phyloP scores from a whole-genome alignment of 768 basidiomycete species.

The Suillus decipiens region DNA sequence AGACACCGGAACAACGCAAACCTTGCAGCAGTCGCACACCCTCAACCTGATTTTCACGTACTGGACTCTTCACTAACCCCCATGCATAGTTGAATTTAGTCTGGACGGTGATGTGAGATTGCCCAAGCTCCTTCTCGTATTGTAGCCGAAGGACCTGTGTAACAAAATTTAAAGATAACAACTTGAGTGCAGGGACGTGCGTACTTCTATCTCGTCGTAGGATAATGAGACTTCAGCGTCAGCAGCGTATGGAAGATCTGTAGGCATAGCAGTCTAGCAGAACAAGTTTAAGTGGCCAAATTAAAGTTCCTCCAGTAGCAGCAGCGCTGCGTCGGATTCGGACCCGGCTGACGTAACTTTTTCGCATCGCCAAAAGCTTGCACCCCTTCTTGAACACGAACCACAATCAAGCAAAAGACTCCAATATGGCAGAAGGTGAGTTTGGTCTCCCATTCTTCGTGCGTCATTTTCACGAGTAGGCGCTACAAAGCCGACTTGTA shows the following conservation, averaged over 20 bases:
- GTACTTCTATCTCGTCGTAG: conserved; percentile 88
- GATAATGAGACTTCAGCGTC: conserved; percentile 89
- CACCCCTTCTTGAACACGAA: conserved; percentile 19
- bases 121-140: conserved; percentile 84
- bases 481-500: conserved; percentile 28
- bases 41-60: conserved; percentile 84
- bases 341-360: conserved; percentile 32
- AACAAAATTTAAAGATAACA: neutral
- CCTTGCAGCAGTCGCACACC: conserved; percentile 93
- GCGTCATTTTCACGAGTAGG: conserved; percentile 28
- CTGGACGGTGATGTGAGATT: conserved; percentile 87
- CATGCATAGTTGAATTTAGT: conserved; percentile 98
- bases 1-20: conserved; percentile 28
- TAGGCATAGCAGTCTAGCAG: conserved; percentile 61
- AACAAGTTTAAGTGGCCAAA: conserved; percentile 8
- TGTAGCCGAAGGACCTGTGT: conserved; percentile 79
- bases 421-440: conserved; percentile 61
- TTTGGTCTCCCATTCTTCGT: conserved; percentile 19
- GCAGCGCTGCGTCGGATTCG: conserved; percentile 8
- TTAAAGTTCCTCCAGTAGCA: neutral
- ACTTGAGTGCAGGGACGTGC: neutral
- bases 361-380: neutral
- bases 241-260: conserved; percentile 93
- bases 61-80: conserved; percentile 93
- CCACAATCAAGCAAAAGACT: conserved; percentile 26